A percentile compares a stretch with the other conserved stretches of the same genome.
These are phyloP conservation scores for Micromonas pusilla DNA, from an alignment of 139 green algal genomes.

Conservation along the genomic window DNA sequence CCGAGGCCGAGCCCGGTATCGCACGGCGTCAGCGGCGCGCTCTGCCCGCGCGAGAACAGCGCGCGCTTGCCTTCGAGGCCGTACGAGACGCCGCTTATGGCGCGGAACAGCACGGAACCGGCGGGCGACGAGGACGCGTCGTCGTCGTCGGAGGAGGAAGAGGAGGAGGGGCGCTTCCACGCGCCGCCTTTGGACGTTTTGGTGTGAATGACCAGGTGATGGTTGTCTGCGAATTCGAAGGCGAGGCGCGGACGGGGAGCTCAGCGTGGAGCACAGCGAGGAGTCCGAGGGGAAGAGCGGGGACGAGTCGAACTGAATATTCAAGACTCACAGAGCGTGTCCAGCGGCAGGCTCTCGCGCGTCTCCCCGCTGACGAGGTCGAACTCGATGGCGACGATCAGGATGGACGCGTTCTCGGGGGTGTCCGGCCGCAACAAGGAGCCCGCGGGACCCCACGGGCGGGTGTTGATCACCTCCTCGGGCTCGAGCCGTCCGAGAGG, in stretches of 20 bases:
- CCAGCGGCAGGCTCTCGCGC: not conserved
- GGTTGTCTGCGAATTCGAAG: too few relatives aligned
- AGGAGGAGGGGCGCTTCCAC: not conserved
- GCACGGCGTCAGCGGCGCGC: not conserved
- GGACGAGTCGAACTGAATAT: too few relatives aligned
- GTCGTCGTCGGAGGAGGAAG: not conserved
- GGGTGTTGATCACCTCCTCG: not conserved
- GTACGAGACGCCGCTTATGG: not conserved
- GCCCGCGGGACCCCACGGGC: not conserved
- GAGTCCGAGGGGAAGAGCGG: too few relatives aligned
- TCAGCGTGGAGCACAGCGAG: too few relatives aligned
- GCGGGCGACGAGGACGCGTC: too few relatives aligned
- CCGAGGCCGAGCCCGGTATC: not conserved
- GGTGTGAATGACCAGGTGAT: not conserved
- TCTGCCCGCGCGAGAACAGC: not conserved
- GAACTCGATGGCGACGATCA: not conserved
- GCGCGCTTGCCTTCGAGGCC: too few relatives aligned
- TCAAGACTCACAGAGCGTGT: too few relatives aligned
- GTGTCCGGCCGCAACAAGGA: not conserved
- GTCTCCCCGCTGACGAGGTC: not conserved
- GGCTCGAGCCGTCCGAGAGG: not conserved
- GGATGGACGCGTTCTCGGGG: not conserved
- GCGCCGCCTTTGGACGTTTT: not conserved
- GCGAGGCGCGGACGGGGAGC: too few relatives aligned
- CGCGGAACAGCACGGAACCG: not conserved